Base-by-base conservation (phyloP, 176 grass and related monocot species). In the Poa pratensis region DNA sequence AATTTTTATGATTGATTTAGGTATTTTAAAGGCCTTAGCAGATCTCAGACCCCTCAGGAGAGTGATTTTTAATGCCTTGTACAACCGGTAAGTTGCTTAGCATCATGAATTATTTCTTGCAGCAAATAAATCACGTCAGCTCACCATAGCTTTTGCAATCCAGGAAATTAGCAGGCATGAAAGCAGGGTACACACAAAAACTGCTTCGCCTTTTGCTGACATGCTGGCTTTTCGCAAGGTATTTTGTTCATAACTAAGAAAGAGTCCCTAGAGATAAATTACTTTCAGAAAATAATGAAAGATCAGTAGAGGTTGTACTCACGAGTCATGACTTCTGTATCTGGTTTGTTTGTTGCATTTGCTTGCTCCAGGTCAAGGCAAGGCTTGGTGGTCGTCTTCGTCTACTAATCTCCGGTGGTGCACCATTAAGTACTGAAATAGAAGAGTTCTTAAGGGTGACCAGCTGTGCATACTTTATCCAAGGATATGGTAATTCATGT, bases 391-490 rank as follows among this genome's bases (percentile, higher is more conserved):
- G 96, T 40, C 91, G 91, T 67, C 50, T 99, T 89, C 96, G 96
- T 61, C 89, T 99, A 86, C 80, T 99, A 85, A 90, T 99, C 73
- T 92, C 96, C 0, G 96, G 96, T 74, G 93, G 96, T 16, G 96
- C 96, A 35, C 96, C 96, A 43, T 84, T 99, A 76, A 96, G 89
- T 84, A 88, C 61, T 73, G 96, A 99, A 54, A 99, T 99, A 24
- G 96, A 99, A 86, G 96, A 99, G 59, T 99, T 99, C 87, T 65
- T 99, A 80, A 86, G 96, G 68, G 96, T 99, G 65, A 96, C 96
- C 69, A 88, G 86, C 60, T 99, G 96, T 77, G 96, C 96, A 82
- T 95, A 89, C 75, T 83, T 96, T 39, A 30, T 70, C 79, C 96
- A 99, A 94, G 96, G 96, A 49, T 99, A 99, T 84, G 96, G 96